Evolutionary conservation across 73 alveolate genomes (phyloP), one percentile per base, ranked within the genome.

Genomic region (Uronychia setigera): DNA sequence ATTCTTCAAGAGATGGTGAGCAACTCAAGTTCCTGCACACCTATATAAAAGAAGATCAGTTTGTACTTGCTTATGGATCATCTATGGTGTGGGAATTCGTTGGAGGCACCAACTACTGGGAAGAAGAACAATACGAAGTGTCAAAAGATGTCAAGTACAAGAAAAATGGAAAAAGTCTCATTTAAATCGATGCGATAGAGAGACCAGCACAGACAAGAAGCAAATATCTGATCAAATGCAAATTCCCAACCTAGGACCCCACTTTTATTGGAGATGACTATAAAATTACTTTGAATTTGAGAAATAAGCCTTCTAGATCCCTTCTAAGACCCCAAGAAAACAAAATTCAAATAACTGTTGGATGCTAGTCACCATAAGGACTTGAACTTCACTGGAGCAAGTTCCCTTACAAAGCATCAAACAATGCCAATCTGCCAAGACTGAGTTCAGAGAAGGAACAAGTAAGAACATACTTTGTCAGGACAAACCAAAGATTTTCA

Each of bases 91-190:
- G 95, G 95, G 29, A 31, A 26, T 82, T 81, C 32, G 31, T 32
- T 27, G 95, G 95, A 31, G 95, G 92, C 34, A 89, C 92, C 19
- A 85, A 85, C 33, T 82, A 84, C 84, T 89, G 95, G 95, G 67
- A 80, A 35, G 95, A 89, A 75, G 91, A 84, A 29, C 57, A 46
- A 0, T 79, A 84, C 57, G 29, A 76, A 19, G 82, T 83, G 60
- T 76, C 26, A 1, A 5, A 59, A 60, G 31, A 33, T 58, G 59
- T 76, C 11, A 33, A n/a, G 9, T 32, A n/a, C 0, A 27, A 27
- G 13, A 59, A 31, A 13, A 29, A 58, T 32, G 88, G 81, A 1
- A 9, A 35, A 58, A 78, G 32, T 35, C 32, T 60, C 32, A n/a
- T 25, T 0, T 25, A n/a, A 25, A 33, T 81, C 35, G 60, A 35